Evolutionary conservation across 306 rosid genomes (phyloP).

Genomic region (Abrus pulchellus): DNA sequence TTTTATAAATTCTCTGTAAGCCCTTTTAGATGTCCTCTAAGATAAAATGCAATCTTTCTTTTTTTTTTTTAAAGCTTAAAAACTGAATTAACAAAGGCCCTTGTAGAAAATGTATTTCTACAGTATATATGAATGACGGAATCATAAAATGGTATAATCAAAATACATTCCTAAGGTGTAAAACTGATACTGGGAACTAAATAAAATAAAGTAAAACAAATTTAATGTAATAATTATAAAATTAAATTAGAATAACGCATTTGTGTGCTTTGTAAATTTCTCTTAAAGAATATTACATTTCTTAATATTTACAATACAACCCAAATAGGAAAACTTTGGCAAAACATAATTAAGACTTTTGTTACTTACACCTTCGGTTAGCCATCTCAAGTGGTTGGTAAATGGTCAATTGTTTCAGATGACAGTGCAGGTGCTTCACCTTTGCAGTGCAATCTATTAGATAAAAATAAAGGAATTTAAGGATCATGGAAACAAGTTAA

Average conservation of each 20-base stretch:
- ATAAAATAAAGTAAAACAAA: background rate
- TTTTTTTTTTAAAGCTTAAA: no score
- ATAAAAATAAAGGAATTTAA: background rate
- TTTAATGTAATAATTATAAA: background rate
- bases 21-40: no score
- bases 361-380: background rate
- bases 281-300: no score
- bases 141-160: background rate
- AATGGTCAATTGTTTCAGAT: background rate
- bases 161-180: background rate
- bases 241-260: background rate
- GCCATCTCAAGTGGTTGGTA: background rate
- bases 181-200: background rate
- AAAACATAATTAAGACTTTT: background rate
- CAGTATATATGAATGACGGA: background rate
- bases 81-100: no score
- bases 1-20: no score
- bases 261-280: background rate
- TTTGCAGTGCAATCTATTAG: background rate
- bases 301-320: no score
- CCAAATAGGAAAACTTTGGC: no score
- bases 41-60: no score
- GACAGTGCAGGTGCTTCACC: slow-evolving; percentile 1
- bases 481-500: background rate
- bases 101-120: background rate